These are phyloP conservation scores for Ganoderma sp. DNA, from an alignment of 1,284 basidiomycete genomes.

Conservation along the genomic window DNA sequence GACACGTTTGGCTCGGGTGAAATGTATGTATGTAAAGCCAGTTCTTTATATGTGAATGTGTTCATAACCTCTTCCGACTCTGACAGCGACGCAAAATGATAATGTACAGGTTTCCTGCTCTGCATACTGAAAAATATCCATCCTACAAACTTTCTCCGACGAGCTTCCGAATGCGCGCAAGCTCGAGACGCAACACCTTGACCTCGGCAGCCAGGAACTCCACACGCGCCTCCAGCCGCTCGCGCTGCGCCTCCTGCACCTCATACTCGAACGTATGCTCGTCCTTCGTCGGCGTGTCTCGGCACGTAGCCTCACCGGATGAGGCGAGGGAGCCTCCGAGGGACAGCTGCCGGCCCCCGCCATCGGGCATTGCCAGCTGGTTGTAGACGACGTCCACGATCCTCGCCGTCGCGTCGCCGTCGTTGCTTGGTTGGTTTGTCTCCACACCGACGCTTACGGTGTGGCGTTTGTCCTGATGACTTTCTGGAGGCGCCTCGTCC, in stretches of 20 bases:
- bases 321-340: background rate
- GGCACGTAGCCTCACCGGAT: background rate
- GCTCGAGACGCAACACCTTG: conserved; percentile 5
- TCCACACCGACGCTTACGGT: background rate
- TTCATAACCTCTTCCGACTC: background rate
- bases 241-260: conserved; percentile 1
- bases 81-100: background rate
- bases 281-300: background rate
- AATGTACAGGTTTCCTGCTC: background rate
- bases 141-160: background rate
- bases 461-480: background rate
- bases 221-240: conserved; percentile 5
- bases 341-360: background rate
- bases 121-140: background rate
- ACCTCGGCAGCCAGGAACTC: conserved; percentile 3
- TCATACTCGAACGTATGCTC: background rate
- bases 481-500: background rate
- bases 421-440: conserved; percentile 3
- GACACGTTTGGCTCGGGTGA: too few relatives aligned
- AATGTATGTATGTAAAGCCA: too few relatives aligned
- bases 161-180: background rate
- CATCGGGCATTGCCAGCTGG: background rate
- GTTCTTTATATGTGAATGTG: too few relatives aligned
- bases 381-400: background rate
- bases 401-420: background rate